These are phyloP conservation scores for Xerocomus potaroensis DNA, from an alignment of 768 basidiomycete genomes.

Conservation along the genomic window DNA sequence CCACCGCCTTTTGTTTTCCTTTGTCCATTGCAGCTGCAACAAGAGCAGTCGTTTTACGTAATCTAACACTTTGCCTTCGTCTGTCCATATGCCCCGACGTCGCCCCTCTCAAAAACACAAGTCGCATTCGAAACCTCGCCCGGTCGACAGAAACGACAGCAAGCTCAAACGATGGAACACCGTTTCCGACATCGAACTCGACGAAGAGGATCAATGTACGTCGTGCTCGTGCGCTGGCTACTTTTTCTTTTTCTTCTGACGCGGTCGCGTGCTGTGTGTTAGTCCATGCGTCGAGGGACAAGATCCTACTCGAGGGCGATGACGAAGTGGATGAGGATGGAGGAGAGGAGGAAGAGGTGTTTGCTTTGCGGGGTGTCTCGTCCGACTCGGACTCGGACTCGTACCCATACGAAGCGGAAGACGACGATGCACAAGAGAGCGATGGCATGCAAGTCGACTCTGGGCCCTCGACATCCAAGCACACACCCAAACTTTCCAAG, in stretches of 20 bases:
- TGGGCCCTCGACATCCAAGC: not conserved
- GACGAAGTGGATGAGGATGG: conserved; percentile 45
- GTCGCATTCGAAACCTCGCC: conserved; percentile 37
- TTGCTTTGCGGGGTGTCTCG: conserved; percentile 60
- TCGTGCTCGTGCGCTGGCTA: conserved; percentile 7
- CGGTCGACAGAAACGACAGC: conserved; percentile 46
- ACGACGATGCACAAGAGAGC: conserved; percentile 10
- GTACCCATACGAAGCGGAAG: conserved; percentile 23
- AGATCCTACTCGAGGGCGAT: conserved; percentile 70
- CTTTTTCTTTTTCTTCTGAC: not conserved
- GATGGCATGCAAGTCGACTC: conserved; percentile 25
- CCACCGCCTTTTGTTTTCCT: conserved; percentile 1
- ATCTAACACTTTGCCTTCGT: conserved; percentile 2
- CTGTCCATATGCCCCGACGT: conserved; percentile 57
- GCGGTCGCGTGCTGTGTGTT: not conserved
- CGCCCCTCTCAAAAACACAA: conserved; percentile 34
- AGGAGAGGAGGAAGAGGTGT: conserved; percentile 70
- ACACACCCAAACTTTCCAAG: conserved; percentile 9
- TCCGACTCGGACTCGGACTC: conserved; percentile 24
- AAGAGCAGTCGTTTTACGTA: conserved; percentile 17
- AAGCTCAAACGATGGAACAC: conserved; percentile 66
- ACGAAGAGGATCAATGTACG: conserved; percentile 79
- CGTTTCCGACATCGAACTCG: conserved; percentile 62
- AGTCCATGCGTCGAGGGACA: conserved; percentile 76
- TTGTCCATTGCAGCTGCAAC: conserved; percentile 3